phyloP scores from a whole-genome alignment of 257 asterid genomes.

The Dorcoceras hygrometricum region DNA sequence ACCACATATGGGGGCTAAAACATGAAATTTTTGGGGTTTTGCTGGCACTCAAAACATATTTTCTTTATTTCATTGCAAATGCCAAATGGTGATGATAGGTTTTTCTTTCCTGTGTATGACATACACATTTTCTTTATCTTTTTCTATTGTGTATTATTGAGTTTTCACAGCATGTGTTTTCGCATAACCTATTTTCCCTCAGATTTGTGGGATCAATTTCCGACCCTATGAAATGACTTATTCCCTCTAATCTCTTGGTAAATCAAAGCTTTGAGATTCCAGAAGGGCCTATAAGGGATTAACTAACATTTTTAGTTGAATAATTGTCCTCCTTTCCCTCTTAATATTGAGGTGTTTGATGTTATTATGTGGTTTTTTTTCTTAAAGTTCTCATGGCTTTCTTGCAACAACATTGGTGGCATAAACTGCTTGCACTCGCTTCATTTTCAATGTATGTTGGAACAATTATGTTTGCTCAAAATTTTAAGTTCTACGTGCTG shows the following conservation, averaged over 20 bases:
- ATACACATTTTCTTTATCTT: background rate
- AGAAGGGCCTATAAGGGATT: background rate
- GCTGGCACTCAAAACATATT: too few species aligned
- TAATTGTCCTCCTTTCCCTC: background rate
- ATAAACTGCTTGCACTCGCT: background rate
- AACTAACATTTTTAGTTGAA: background rate
- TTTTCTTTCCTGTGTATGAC: too few species aligned
- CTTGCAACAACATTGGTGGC: background rate
- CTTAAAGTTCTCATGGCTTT: background rate
- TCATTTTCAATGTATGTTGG: background rate
- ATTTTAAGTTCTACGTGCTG: slow-evolving; percentile 9
- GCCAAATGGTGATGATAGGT: too few species aligned
- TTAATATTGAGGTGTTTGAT: too few species aligned
- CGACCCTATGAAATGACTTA: too few species aligned
- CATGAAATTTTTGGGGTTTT: too few species aligned
- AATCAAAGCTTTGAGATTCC: too few species aligned
- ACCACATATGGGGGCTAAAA: too few species aligned
- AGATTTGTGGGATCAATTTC: too few species aligned
- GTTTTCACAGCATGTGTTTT: background rate
- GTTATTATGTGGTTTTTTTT: background rate
- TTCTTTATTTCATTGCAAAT: too few species aligned
- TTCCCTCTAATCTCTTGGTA: too few species aligned
- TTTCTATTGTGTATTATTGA: background rate
- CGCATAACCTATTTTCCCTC: background rate
- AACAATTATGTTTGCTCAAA: background rate